Percentiles rank a stretch among this genome's conserved stretches.
phyloP scores from a whole-genome alignment of 2,329 filamentous ascomycete genomes.

The Fusarium phyllophilum region DNA sequence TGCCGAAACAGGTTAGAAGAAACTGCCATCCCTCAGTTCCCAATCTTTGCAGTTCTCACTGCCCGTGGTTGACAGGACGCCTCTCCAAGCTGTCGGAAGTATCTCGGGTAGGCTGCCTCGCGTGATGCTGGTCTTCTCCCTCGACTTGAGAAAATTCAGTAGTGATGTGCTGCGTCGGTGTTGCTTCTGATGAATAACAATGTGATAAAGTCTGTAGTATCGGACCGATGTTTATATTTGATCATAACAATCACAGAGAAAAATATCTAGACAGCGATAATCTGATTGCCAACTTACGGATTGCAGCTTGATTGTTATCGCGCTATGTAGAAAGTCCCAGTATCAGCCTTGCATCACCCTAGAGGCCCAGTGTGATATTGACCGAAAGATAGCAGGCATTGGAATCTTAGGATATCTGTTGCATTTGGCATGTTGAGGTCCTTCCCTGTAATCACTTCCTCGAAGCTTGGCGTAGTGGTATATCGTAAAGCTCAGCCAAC shows the following conservation, averaged over 20 bases:
- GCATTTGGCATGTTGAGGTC: fast-evolving
- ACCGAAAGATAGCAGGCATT: background rate
- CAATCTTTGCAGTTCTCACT: background rate
- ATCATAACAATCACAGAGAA: fast-evolving
- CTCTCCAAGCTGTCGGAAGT: background rate
- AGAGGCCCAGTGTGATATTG: background rate
- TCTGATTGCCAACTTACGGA: fast-evolving
- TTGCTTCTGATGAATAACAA: background rate
- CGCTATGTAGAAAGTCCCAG: fast-evolving
- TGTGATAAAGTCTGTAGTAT: background rate
- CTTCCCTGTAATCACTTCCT: too few species aligned
- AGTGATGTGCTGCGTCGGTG: background rate
- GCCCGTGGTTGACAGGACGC: background rate
- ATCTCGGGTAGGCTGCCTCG: background rate
- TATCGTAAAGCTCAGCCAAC: background rate
- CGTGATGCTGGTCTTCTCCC: background rate
- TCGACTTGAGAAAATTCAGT: background rate
- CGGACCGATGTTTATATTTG: fast-evolving
- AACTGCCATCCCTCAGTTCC: background rate
- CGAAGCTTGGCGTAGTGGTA: fast-evolving
- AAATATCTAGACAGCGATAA: too few species aligned
- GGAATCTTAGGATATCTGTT: background rate
- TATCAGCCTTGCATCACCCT: fast-evolving
- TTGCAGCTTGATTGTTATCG: background rate
- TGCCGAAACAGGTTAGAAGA: background rate